Conservation (phyloP, 2,329 filamentous ascomycete species). For the Exophiala viscosa region DNA sequence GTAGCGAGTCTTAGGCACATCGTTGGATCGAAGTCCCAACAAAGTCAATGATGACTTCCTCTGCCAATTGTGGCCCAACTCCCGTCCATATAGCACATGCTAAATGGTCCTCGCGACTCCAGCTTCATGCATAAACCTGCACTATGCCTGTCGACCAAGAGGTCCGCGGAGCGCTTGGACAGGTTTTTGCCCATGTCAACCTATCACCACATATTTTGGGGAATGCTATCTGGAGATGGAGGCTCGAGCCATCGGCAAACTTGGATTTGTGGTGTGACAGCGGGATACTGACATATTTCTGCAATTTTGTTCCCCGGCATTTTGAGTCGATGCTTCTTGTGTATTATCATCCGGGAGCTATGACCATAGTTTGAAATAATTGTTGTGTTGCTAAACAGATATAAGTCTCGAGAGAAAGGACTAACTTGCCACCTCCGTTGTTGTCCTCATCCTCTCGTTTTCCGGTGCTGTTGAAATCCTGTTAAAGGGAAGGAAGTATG, state of each 20-base stretch:
- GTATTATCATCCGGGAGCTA: not conserved
- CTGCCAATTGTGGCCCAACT: not conserved
- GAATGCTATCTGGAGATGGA: not conserved
- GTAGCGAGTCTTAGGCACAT: not conserved
- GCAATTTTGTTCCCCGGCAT: not conserved
- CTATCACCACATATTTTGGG: not conserved
- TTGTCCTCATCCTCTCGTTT: too few species aligned
- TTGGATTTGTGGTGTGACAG: conserved; percentile 2
- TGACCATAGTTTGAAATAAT: not conserved
- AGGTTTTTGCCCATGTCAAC: too few species aligned
- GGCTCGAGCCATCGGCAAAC: not conserved
- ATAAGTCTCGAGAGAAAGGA: too few species aligned
- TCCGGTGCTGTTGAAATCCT: too few species aligned
- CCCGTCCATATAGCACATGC: not conserved
- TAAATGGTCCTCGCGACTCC: not conserved
- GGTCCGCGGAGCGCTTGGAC: too few species aligned
- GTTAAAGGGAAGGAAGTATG: too few species aligned
- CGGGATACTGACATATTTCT: not conserved
- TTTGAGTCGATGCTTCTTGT: not conserved
- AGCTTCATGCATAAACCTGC: not conserved
- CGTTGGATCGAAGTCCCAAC: not conserved
- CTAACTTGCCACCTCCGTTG: too few species aligned
- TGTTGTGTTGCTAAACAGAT: too few species aligned
- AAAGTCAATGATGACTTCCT: not conserved
- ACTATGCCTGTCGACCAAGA: not conserved